A percentile compares a stretch with the other conserved stretches of the same genome.
Evolutionary conservation across 1,284 basidiomycete genomes (phyloP).

Genomic region (Taiwanofungus camphoratus): DNA sequence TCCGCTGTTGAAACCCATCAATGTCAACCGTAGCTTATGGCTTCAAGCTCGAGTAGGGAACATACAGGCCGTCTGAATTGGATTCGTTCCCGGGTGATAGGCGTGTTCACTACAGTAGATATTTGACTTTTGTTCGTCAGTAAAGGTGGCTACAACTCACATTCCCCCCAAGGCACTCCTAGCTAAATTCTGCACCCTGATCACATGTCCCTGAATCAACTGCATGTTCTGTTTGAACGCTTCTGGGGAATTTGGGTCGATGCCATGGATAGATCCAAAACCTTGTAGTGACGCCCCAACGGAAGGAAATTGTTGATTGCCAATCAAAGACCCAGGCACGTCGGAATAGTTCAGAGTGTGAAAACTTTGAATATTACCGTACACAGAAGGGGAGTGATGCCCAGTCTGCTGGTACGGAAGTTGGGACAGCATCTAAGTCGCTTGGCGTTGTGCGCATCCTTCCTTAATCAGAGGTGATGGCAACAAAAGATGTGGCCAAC

Average conservation of each 20-base stretch:
- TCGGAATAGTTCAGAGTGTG: not conserved
- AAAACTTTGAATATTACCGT: not conserved
- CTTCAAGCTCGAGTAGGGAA: not conserved
- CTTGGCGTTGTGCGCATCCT: not conserved
- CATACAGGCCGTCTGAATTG: slow-evolving; percentile 44
- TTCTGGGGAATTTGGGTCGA: slow-evolving; percentile 48
- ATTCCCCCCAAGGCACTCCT: slow-evolving; percentile 42
- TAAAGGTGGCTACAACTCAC: slow-evolving; percentile 30
- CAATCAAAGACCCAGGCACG: not conserved
- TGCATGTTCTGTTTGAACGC: slow-evolving; percentile 51
- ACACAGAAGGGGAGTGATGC: not conserved
- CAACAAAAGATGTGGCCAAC: slow-evolving; percentile 7
- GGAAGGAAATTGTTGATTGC: not conserved
- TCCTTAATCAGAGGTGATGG: not conserved
- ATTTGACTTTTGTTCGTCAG: not conserved
- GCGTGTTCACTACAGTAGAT: slow-evolving; percentile 40
- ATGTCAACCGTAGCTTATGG: not conserved
- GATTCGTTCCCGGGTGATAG: slow-evolving; percentile 43
- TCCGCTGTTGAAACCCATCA: slow-evolving; percentile 30
- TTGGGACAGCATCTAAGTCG: slow-evolving; percentile 1
- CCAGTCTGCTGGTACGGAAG: not conserved
- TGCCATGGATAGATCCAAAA: not conserved
- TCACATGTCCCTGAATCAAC: slow-evolving; percentile 38
- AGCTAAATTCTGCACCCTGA: slow-evolving; percentile 38
- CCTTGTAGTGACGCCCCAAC: not conserved